Conservation (phyloP, 305 asterid genomes). For the Rubia balearica region DNA sequence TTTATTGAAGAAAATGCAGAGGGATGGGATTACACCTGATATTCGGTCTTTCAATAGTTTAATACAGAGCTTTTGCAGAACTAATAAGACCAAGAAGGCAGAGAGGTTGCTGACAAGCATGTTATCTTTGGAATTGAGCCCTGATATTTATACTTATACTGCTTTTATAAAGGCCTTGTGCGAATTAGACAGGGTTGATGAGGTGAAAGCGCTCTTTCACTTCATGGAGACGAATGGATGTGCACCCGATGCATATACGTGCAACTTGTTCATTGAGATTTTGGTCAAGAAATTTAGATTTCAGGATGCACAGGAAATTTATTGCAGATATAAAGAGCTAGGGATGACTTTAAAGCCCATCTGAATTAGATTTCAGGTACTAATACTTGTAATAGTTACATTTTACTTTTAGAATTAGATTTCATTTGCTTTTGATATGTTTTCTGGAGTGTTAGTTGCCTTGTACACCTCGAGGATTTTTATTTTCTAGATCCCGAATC, state of each 20-base stretch:
- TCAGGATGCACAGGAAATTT: slow-evolving; percentile 55
- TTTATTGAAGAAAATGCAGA: slow-evolving; percentile 69
- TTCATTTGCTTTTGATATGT: neutral
- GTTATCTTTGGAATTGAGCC: slow-evolving; percentile 49
- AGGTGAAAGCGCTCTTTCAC: slow-evolving; percentile 54
- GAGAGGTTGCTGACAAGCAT: slow-evolving; percentile 61
- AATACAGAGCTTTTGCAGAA: slow-evolving; percentile 52
- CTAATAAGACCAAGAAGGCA: slow-evolving; percentile 54
- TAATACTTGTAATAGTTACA: neutral
- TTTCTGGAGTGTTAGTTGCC: neutral
- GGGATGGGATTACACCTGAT: slow-evolving; percentile 58
- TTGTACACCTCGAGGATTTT: neutral
- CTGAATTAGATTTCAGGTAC: slow-evolving; percentile 4
- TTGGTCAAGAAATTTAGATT: slow-evolving; percentile 45
- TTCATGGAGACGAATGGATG: slow-evolving; percentile 79
- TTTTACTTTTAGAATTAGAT: neutral
- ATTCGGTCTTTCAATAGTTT: slow-evolving; percentile 68
- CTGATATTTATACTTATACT: slow-evolving; percentile 65
- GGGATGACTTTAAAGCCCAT: slow-evolving; percentile 44
- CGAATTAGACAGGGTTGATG: slow-evolving; percentile 51
- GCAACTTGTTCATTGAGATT: slow-evolving; percentile 43
- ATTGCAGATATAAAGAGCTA: slow-evolving; percentile 39
- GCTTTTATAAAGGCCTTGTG: slow-evolving; percentile 65
- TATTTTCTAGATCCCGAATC: too few relatives aligned
- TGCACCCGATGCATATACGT: slow-evolving; percentile 51